Base-by-base conservation (phyloP, 1,139 yeast genomes). In the Yamadazyma diddensiae region DNA sequence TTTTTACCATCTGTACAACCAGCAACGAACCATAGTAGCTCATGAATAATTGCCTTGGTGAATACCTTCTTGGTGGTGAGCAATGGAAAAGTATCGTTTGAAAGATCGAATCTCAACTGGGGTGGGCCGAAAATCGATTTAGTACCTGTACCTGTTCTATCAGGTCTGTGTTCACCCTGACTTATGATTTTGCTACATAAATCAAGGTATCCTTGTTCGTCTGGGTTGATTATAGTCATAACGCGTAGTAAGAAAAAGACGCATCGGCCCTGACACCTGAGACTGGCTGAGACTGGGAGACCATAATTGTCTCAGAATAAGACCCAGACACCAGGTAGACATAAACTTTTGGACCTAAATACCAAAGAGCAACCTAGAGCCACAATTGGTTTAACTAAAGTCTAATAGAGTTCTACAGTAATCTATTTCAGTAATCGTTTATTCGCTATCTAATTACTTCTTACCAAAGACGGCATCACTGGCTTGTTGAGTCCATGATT, bases 91-190 rank as follows among this genome's bases (percentile, higher is more conserved):
- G 70, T 57, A 45, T 82, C 86, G 53, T 84, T 67, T 15, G 78
- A 67, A 28, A 92, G 65, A 41, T 78, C 79, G 60, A 94, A 92
- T 36, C 97, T 74, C 38, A 92, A 68, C 53, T 90, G 97, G 7
- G 97, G 97, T 24, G 99, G 99, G 0, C 94, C 98, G 59, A 92
- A 92, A 11, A 92, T 47, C 22, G 95, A 81, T 42, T 65, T 69
- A 1, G 98, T 94, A 8, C 99, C 99, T 0, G 98, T 92, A 1
- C 98, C 99, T 1, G 99, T 92, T 53, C 99, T 72, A 55, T 92
- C 99, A 5, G 94, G 88, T 40, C 99, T 79, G 47, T 73, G 73
- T 55, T 92, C 97, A 23, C 98, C 98, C 43, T 83, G 77, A 3
- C 73, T 68, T 20, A 92, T 79, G 55, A 94, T 92, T 9, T 75